A percentile compares a stretch with the other conserved stretches of the same genome.
Evolutionary conservation across 345 rosid genomes (phyloP).

Genomic region (Brassica juncea): DNA sequence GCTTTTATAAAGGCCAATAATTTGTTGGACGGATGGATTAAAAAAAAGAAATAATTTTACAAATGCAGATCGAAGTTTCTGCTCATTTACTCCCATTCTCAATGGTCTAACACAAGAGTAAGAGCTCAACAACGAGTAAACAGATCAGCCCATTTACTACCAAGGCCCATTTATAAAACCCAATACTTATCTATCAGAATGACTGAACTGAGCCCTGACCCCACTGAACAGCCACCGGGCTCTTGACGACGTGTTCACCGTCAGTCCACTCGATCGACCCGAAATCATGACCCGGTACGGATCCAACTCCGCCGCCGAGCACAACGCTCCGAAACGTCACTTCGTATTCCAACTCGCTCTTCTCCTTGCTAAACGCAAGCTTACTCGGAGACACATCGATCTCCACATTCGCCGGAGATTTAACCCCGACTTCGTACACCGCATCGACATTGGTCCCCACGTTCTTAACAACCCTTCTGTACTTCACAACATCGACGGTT

Average conservation of each 20-base stretch:
- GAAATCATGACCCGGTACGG: slow-evolving; percentile 39
- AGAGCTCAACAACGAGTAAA: neutral
- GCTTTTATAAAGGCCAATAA: neutral
- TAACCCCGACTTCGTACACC: neutral
- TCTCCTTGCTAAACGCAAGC: neutral
- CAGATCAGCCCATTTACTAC: neutral
- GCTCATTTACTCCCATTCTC: slow-evolving; percentile 3
- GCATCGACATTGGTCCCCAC: neutral
- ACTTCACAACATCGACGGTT: neutral
- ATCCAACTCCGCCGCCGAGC: neutral
- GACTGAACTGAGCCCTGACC: slow-evolving; percentile 48
- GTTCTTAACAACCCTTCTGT: neutral
- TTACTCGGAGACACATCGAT: neutral
- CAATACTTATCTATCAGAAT: slow-evolving; percentile 29
- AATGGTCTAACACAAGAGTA: neutral
- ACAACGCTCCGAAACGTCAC: neutral
- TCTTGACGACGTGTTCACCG: slow-evolving; percentile 68
- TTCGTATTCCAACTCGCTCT: neutral
- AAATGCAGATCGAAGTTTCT: slow-evolving; percentile 16
- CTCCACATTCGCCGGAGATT: neutral
- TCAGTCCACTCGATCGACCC: slow-evolving; percentile 87
- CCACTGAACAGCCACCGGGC: slow-evolving; percentile 73
- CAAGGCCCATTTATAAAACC: neutral
- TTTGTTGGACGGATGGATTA: neutral
- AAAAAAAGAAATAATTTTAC: neutral